Percentiles rank a stretch among this genome's conserved stretches.
Conservation (phyloP, 2,329 filamentous ascomycete genomes). For the Fusarium floridanum region DNA sequence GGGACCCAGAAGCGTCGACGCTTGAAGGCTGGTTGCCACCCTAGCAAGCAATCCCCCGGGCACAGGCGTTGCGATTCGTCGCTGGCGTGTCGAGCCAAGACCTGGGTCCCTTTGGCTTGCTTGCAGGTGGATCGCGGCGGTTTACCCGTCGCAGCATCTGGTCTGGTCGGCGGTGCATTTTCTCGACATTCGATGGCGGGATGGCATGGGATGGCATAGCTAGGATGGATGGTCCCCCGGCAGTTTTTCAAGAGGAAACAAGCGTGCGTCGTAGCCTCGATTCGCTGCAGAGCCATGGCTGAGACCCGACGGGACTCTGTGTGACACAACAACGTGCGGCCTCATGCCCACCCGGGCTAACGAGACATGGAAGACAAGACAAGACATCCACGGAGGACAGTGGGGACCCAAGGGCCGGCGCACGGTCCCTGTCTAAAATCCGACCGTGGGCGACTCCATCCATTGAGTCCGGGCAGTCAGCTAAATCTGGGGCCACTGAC, state of each 20-base stretch:
- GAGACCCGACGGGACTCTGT: slow-evolving; percentile 9
- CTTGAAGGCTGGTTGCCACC: slow-evolving; percentile 38
- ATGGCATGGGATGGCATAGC: neutral
- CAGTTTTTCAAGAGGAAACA: slow-evolving; percentile 27
- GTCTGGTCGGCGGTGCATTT: slow-evolving; percentile 25
- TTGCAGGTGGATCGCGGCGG: slow-evolving; percentile 43
- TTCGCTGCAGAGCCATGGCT: slow-evolving; percentile 16
- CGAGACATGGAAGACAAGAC: slow-evolving; percentile 24
- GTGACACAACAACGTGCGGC: slow-evolving; percentile 44
- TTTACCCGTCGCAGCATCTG: slow-evolving; percentile 39
- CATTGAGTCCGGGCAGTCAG: neutral
- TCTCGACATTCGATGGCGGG: slow-evolving; percentile 33
- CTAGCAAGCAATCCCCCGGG: slow-evolving; percentile 27
- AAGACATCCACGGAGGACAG: slow-evolving; percentile 29
- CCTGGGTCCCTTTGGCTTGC: slow-evolving; percentile 39
- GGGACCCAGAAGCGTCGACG: slow-evolving; percentile 20
- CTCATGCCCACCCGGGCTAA: slow-evolving; percentile 42
- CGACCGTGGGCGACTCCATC: slow-evolving; percentile 7
- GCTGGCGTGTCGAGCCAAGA: slow-evolving; percentile 34
- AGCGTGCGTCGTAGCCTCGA: slow-evolving; percentile 26
- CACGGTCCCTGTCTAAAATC: slow-evolving; percentile 37
- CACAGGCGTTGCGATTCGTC: slow-evolving; percentile 36
- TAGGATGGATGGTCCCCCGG: slow-evolving; percentile 19
- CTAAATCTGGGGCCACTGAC: slow-evolving; percentile 20
- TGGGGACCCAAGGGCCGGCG: slow-evolving; percentile 34